A percentile compares a stretch with the other conserved stretches of the same genome.
Conservation (phyloP, 2,329 filamentous ascomycete genomes). For the Penicillium sp. region DNA sequence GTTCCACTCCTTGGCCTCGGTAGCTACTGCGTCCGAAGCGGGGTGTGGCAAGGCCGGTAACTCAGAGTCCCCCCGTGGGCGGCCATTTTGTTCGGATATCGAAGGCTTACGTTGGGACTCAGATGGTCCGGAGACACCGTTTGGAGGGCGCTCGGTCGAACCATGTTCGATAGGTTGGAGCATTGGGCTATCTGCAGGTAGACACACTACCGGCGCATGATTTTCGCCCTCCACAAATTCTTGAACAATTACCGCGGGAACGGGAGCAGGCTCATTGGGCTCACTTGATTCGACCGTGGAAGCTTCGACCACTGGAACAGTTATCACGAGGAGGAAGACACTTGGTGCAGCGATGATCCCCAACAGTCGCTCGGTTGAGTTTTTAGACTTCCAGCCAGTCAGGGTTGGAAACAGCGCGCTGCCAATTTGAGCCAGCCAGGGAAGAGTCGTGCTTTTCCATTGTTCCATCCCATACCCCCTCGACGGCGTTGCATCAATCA, state of each 20-base stretch:
- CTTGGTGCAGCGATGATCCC: conserved; percentile 81
- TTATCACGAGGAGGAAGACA: conserved; percentile 83
- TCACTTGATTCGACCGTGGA: conserved; percentile 47
- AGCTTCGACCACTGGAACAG: conserved; percentile 81
- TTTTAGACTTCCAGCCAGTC: conserved; percentile 73
- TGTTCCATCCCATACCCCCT: conserved; percentile 51
- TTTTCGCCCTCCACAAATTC: conserved; percentile 13
- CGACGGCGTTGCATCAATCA: conserved; percentile 37
- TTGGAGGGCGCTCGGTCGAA: conserved; percentile 1
- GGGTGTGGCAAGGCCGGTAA: conserved; percentile 29
- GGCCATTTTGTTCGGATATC: conserved; percentile 7
- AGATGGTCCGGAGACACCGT: conserved; percentile 1
- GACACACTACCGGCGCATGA: conserved; percentile 23
- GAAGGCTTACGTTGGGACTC: conserved; percentile 16
- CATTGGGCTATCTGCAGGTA: conserved; percentile 35
- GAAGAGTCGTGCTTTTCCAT: conserved; percentile 75
- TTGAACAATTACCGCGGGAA: conserved; percentile 22
- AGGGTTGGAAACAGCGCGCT: conserved; percentile 82
- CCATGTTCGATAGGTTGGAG: conserved; percentile 19
- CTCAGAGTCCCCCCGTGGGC: conserved; percentile 37
- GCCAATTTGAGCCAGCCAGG: conserved; percentile 63
- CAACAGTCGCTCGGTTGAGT: conserved; percentile 74
- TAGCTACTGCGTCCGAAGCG: background rate
- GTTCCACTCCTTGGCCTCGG: conserved; percentile 61
- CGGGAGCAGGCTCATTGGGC: conserved; percentile 27